These are phyloP conservation scores for Rhizopus stolonifer DNA, from an alignment of 371 early-diverging fungal genomes.

Conservation along the genomic window DNA sequence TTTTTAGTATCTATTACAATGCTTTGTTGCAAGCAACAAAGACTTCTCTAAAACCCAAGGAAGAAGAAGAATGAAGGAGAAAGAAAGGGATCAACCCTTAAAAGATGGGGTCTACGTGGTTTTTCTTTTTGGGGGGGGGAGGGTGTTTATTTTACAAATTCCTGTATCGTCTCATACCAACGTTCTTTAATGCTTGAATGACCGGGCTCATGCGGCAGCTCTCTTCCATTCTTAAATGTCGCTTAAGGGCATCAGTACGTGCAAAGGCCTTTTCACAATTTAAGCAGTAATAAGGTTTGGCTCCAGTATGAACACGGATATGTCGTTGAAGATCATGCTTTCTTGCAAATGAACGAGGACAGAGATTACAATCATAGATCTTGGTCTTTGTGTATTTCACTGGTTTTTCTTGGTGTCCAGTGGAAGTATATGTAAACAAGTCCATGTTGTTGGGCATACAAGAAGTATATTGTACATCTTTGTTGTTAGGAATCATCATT, in stretches of 20 bases:
- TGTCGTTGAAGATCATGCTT: slow-evolving; percentile 53
- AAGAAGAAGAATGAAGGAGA: slow-evolving; percentile 4
- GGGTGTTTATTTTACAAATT: slow-evolving; percentile 25
- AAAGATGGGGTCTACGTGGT: not conserved
- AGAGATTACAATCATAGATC: slow-evolving; percentile 28
- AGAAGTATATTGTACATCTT: not conserved
- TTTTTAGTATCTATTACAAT: no score
- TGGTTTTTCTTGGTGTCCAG: not conserved
- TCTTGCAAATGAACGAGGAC: slow-evolving; percentile 40
- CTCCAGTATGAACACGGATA: slow-evolving; percentile 60
- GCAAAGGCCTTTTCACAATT: slow-evolving; percentile 64
- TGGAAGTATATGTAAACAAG: not conserved
- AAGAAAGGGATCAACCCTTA: not conserved
- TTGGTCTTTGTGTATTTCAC: slow-evolving; percentile 5
- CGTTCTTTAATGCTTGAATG: slow-evolving; percentile 45
- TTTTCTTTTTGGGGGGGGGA: not conserved
- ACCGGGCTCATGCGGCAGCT: slow-evolving; percentile 43
- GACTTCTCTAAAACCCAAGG: no score
- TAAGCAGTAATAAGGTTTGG: slow-evolving; percentile 60
- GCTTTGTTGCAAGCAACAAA: no score
- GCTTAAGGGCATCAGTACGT: slow-evolving; percentile 63
- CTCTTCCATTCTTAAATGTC: slow-evolving; percentile 61
- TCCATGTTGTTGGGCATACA: not conserved
- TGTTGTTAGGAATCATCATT: not conserved
- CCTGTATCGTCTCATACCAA: slow-evolving; percentile 32